phyloP scores from a whole-genome alignment of 208 protist species.

The Crithidia mellificae region DNA sequence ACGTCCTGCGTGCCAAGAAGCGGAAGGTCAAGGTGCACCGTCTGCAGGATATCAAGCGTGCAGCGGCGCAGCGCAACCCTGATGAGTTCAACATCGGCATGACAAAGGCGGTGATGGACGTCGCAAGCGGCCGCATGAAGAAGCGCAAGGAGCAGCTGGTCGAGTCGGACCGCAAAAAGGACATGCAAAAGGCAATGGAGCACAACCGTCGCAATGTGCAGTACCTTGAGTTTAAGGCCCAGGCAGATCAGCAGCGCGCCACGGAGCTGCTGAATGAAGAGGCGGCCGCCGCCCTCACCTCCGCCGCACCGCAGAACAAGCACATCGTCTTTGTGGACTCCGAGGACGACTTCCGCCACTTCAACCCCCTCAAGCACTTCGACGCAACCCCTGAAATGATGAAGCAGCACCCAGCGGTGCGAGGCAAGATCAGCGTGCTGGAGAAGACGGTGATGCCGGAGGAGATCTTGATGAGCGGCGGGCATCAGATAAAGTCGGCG shows the following conservation, averaged over 20 bases:
- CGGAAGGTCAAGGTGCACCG: slow-evolving; percentile 74
- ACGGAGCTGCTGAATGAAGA: slow-evolving; percentile 83
- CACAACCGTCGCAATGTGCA: slow-evolving; percentile 79
- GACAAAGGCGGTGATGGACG: slow-evolving; percentile 89
- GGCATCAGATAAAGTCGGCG: slow-evolving; percentile 61
- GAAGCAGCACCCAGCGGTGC: slow-evolving; percentile 78
- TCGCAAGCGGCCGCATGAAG: slow-evolving; percentile 84
- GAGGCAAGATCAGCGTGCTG: slow-evolving; percentile 69
- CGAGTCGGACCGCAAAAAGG: slow-evolving; percentile 48
- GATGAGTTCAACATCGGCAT: slow-evolving; percentile 95
- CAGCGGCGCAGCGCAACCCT: slow-evolving; percentile 89
- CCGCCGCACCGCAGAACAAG: slow-evolving; percentile 69
- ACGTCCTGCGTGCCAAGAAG: slow-evolving; percentile 82
- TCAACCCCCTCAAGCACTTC: slow-evolving; percentile 78
- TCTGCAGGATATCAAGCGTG: slow-evolving; percentile 78
- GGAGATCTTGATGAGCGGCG: slow-evolving; percentile 69
- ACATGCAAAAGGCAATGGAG: slow-evolving; percentile 66
- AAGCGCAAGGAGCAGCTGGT: slow-evolving; percentile 32
- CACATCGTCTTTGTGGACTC: slow-evolving; percentile 85
- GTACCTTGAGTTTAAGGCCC: slow-evolving; percentile 84
- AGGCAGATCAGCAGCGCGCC: slow-evolving; percentile 60
- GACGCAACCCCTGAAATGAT: slow-evolving; percentile 87
- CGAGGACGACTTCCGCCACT: slow-evolving; percentile 79
- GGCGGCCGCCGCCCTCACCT: slow-evolving; percentile 62
- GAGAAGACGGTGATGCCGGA: slow-evolving; percentile 84